Conservation (phyloP, 164 flowering plant genomes). For the grape (Vitis vinifera) region DNA sequence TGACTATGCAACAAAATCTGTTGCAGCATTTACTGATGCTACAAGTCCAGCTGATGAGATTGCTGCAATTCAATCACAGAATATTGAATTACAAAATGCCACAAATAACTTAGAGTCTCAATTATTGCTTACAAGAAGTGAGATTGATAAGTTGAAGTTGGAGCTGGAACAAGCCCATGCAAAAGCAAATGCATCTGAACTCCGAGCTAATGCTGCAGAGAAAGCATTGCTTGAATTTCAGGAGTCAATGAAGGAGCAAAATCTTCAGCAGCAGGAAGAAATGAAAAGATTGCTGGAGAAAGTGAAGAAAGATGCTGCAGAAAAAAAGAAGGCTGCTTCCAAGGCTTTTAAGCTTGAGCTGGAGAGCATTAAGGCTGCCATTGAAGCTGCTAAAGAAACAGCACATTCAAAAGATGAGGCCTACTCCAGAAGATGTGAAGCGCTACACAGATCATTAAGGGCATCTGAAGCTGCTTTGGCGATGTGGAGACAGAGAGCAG, state of each 20-base stretch:
- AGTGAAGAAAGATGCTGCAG: slow-evolving; percentile 51
- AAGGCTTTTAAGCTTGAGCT: slow-evolving; percentile 52
- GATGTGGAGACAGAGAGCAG: slow-evolving; percentile 58
- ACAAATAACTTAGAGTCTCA: slow-evolving; percentile 45
- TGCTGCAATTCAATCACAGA: slow-evolving; percentile 38
- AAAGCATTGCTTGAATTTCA: slow-evolving; percentile 48
- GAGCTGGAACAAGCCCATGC: slow-evolving; percentile 39
- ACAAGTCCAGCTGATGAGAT: slow-evolving; percentile 37
- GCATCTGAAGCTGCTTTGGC: slow-evolving; percentile 48
- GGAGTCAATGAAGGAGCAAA: slow-evolving; percentile 31
- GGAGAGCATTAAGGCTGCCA: slow-evolving; percentile 41
- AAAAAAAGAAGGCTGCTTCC: slow-evolving; percentile 32
- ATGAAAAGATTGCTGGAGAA: slow-evolving; percentile 45
- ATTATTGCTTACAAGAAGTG: slow-evolving; percentile 31
- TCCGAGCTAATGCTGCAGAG: slow-evolving; percentile 40
- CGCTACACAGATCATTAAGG: slow-evolving; percentile 50
- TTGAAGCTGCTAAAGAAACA: slow-evolving; percentile 54
- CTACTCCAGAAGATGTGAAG: slow-evolving; percentile 50
- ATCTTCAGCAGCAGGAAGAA: slow-evolving; percentile 44
- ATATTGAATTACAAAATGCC: slow-evolving; percentile 34
- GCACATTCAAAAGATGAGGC: slow-evolving; percentile 47
- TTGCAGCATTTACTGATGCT: slow-evolving; percentile 28
- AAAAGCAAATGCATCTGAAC: slow-evolving; percentile 36
- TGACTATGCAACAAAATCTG: slow-evolving; percentile 37
- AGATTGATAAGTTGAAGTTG: slow-evolving; percentile 40